Evolutionary conservation across 768 basidiomycete genomes (phyloP).

Genomic region (Phallus indusiatus): DNA sequence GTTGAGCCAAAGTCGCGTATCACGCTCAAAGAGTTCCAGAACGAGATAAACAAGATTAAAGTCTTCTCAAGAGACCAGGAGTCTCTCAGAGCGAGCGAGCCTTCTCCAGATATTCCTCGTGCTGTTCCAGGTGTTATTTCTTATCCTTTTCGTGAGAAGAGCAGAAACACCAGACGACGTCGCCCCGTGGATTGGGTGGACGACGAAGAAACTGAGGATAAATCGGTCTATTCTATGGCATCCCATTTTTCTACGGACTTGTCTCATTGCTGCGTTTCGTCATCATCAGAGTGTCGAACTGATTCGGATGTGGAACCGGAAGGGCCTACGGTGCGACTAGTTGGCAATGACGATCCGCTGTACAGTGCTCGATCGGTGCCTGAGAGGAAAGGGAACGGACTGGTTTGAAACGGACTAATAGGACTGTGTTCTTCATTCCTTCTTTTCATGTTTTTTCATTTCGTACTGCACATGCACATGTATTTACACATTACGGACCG

Average conservation of each 20-base stretch:
- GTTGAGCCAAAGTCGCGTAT: constrained; percentile 52
- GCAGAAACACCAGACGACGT: background rate
- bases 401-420: background rate
- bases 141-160: background rate
- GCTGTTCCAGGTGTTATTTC: background rate
- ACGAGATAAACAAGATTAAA: background rate
- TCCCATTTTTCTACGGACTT: background rate
- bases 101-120: background rate
- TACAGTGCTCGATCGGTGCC: background rate
- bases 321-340: background rate
- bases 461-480: background rate
- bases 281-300: background rate
- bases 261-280: background rate
- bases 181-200: background rate
- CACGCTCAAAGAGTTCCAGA: constrained; percentile 29
- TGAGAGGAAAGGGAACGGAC: background rate
- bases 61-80: background rate
- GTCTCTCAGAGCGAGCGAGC: background rate
- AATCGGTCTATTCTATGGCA: background rate
- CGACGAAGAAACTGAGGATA: background rate
- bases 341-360: background rate
- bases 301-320: background rate
- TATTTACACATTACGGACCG: background rate
- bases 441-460: background rate
- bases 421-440: background rate